Base-by-base conservation (phyloP, 805 yeast species). In the Sugiyamaella floridensis region DNA sequence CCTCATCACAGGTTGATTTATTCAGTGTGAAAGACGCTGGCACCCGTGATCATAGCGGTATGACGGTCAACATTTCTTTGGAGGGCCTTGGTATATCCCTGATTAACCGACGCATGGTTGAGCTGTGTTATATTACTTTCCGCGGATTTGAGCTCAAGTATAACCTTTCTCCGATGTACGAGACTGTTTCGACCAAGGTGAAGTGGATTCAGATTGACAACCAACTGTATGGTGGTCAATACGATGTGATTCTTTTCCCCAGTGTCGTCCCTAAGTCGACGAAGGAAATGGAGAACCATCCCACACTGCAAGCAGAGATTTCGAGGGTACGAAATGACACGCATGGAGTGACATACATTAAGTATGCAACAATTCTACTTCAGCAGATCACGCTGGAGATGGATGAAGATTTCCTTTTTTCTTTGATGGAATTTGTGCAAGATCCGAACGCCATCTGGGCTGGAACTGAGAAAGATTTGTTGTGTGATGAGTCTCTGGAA, bases 141-240 rank as follows among this genome's bases (percentile, higher is more conserved):
- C 75, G 88, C 50, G 97, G 97, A 1, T 64, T 89, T 51, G 97
- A 89, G 63, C 55, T 90, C 16, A 75, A 85, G 45, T 89, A 85
- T 67, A 86, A 84, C 61, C 92, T 88, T 57, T 85, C 97, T 0
- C 93, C 88, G 34, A 68, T 88, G 18, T 88, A 86, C 60, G 95
- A 89, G 65, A 87, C 87, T 15, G 61, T 87, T 44, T 81, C 90
- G 57, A 71, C 83, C 70, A 89, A 89, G 63, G 68, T 90, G 61
- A 90, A 92, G 64, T 95, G 99, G 99, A 72, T 93, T 32, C 99
- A 93, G 67, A 76, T 92, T 47, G 99, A 93, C 66, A 92, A 93
- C 63, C 96, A 89, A 65, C 70, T 92, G 47, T 88, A 82, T 62
- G 96, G 96, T 2, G 86, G 96, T 11, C 78, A 84, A 1, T 93